Base-by-base conservation (phyloP, 2,329 filamentous ascomycete genomes). In the Ilyonectria destructans region DNA sequence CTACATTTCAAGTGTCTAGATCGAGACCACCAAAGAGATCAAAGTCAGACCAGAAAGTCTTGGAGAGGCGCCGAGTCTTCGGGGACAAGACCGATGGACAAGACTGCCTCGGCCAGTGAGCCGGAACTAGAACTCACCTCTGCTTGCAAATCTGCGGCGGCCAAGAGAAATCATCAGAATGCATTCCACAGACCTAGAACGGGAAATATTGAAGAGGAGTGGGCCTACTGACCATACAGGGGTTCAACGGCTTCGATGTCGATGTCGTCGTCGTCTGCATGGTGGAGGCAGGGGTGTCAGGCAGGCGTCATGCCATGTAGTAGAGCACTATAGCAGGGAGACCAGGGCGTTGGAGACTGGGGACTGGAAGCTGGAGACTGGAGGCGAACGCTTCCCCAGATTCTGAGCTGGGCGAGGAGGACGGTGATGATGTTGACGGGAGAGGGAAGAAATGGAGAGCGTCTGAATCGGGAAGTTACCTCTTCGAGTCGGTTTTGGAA, bases 1-100 rank as follows among this genome's bases (percentile, higher is more conserved):
- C 62, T 65, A 75, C 73, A 75, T 68, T 75, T 75, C 46, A 75
- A 65, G 54, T 75, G 73, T 46, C 73, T 75, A 55, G 49, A 23
- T 57, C 31, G 46, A 54, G 21, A 43, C 23, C 48, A 26, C n/a
- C 33, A n/a, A 6, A n/a, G 17, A 31, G 12, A 40, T 9, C 9
- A 13, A 21, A 23, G 62, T 71, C 52, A 75, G 66, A 66, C 35
- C 15, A 56, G 26, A 56, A 54, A 17, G 15, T 46, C 37, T 60
- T 23, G 12, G 12, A 17, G 26, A 5, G 43, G 37, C 13, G 13
- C 12, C 26, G 26, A 26, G 4, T 6, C 5, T 26, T 33, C 8
- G 8, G 46, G 26, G 31, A 23, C 15, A 40, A 15, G 37, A 17
- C 31, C 19, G 46, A 56, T 51, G 58, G 69, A 61, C 26, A 26